Conservation (phyloP, 2,329 filamentous ascomycete genomes). For the Fusarium sp. region DNA sequence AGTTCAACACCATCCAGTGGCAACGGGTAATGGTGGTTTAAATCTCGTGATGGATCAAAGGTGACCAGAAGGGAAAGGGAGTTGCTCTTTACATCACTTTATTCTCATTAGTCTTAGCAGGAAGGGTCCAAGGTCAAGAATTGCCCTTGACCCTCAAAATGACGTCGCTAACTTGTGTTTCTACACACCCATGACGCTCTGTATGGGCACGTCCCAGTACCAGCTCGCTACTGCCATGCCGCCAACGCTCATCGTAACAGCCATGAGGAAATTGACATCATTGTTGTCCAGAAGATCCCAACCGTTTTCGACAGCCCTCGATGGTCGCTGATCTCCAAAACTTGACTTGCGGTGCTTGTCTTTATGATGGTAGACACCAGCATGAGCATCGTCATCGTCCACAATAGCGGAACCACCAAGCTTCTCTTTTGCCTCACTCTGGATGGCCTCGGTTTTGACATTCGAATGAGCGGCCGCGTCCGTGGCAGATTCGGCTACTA, state of each 20-base stretch:
- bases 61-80: not conserved
- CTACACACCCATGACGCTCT: conserved; percentile 51
- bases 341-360: conserved; percentile 61
- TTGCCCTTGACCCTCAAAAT: conserved; percentile 31
- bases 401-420: conserved; percentile 44
- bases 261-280: conserved; percentile 94
- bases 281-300: conserved; percentile 91
- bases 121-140: conserved; percentile 11
- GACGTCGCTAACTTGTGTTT: conserved; percentile 30
- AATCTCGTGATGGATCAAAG: conserved; percentile 26
- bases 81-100: conserved; percentile 25
- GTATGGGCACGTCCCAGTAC: conserved; percentile 67
- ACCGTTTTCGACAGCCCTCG: conserved; percentile 71
- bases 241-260: conserved; percentile 78
- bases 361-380: conserved; percentile 58
- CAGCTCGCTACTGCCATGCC: conserved; percentile 74
- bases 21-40: conserved; percentile 28
- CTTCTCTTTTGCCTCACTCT: conserved; percentile 56
- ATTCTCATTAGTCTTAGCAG: conserved; percentile 31
- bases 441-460: conserved; percentile 53
- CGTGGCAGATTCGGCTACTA: conserved; percentile 53
- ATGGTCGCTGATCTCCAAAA: conserved; percentile 66
- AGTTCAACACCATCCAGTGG: conserved; percentile 34
- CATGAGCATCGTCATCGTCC: conserved; percentile 49
- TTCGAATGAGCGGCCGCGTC: conserved; percentile 43